Percentiles rank a stretch among this genome's conserved stretches.
These are phyloP conservation scores for Triadica sebifera DNA, from an alignment of 345 rosid genomes.

Conservation along the genomic window DNA sequence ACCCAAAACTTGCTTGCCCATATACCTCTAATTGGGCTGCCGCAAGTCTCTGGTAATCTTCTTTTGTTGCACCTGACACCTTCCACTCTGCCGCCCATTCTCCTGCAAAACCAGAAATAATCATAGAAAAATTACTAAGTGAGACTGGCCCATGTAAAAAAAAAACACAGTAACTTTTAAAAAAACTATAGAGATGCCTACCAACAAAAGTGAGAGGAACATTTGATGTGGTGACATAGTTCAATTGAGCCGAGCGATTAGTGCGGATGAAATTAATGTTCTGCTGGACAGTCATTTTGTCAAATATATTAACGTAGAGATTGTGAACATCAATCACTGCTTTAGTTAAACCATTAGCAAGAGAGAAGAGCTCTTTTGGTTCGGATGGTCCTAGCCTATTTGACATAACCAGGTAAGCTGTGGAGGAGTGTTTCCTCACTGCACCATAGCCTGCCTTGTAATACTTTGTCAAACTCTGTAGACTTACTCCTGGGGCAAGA, in stretches of 20 bases:
- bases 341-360: slow-evolving; percentile 36
- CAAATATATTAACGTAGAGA: slow-evolving; percentile 30
- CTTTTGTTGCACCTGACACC: slow-evolving; percentile 41
- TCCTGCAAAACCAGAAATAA: slow-evolving; percentile 28
- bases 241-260: slow-evolving; percentile 36
- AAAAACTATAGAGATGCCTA: background rate
- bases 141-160: too few species aligned
- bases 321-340: slow-evolving; percentile 60
- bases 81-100: slow-evolving; percentile 73
- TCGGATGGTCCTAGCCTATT: slow-evolving; percentile 42
- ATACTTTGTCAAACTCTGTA: slow-evolving; percentile 33
- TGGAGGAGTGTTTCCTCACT: slow-evolving; percentile 47
- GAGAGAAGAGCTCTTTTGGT: slow-evolving; percentile 48
- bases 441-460: slow-evolving; percentile 56
- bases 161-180: too few species aligned
- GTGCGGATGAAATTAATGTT: slow-evolving; percentile 48
- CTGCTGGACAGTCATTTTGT: slow-evolving; percentile 42
- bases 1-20: slow-evolving; percentile 56
- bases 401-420: slow-evolving; percentile 54
- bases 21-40: slow-evolving; percentile 51
- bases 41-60: slow-evolving; percentile 47
- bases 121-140: too few species aligned
- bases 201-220: slow-evolving; percentile 66
- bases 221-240: slow-evolving; percentile 35
- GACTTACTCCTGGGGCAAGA: slow-evolving; percentile 42